Evolutionary conservation across 106 monocot genomes (phyloP), one percentile per base, ranked within the genome.

Genomic region (Triglochin maritima): DNA sequence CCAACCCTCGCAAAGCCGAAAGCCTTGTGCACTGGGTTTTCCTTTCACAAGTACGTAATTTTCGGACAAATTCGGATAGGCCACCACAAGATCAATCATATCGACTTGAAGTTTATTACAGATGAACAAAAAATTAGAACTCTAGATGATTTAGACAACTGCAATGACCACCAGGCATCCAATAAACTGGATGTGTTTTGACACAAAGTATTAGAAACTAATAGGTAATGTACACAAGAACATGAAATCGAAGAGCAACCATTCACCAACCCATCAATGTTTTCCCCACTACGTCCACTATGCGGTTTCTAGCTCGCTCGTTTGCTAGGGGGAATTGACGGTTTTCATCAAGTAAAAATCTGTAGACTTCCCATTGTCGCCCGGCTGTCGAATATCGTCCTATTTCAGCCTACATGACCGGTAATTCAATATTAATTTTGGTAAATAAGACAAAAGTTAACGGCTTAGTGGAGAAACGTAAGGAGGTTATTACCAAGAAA

Each of bases 281-380:
- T 71, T 82, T 87, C 63, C 84, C 78, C 13, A 94, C 94, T 47
- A 66, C 79, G 59, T 89, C 86, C 14, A 90, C 87, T 67, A 95
- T 74, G 60, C 80, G 87, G 74, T 50, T 72, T 72, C 85, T 77
- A 11, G 73, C 75, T 7, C 49, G 17, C 63, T 29, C 60, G 64
- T 72, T 76, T 13, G 81, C 68, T 11, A 94, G 45, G 2, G 87
- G 85, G 52, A 90, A 82, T 13, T 95, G 76, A 50, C 42, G 47
- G 41, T 64, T 78, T 47, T 95, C 94, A 57, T 82, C 87, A 74
- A 95, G 73, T 29, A 87, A 79, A 71, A 95, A 90, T 74, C 90
- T 78, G 75, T 90, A 95, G 2, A 95, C 83, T 64, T 95, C 94
- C 94, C 94, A 95, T 65, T 95, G 87, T 16, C 83, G 72, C 46